Percentiles rank a stretch among this genome's conserved stretches.
phyloP scores from a whole-genome alignment of 176 grass and related monocot species.

The Otatea glauca region DNA sequence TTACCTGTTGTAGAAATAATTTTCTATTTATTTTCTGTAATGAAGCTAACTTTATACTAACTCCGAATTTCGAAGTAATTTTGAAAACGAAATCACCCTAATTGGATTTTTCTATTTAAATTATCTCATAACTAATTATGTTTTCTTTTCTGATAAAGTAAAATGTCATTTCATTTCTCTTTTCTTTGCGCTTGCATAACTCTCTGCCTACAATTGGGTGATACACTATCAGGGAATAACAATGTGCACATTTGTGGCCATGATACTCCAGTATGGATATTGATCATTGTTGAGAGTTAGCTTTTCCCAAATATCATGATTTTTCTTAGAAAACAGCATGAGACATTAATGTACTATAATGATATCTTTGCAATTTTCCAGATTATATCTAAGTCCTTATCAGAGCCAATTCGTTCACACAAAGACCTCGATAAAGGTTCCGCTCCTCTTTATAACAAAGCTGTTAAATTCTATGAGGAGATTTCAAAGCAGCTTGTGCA shows the following conservation, averaged over 20 bases:
- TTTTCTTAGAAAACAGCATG: slow-evolving; percentile 22
- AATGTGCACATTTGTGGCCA: background rate
- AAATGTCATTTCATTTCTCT: slow-evolving; percentile 1
- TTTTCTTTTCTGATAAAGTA: slow-evolving; percentile 13
- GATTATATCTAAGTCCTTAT: slow-evolving; percentile 82
- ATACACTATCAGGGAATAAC: background rate
- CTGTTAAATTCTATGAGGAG: slow-evolving; percentile 83
- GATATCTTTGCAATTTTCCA: slow-evolving; percentile 54
- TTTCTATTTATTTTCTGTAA: background rate
- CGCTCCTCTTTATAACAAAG: slow-evolving; percentile 70
- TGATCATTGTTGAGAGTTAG: slow-evolving; percentile 6
- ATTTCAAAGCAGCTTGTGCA: slow-evolving; percentile 88
- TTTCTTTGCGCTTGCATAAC: background rate
- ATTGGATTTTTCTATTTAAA: slow-evolving; percentile 21
- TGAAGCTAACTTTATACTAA: background rate
- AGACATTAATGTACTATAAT: slow-evolving; percentile 15
- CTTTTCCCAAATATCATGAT: background rate
- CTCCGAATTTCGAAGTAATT: background rate
- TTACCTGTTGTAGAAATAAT: background rate
- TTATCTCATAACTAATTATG: background rate
- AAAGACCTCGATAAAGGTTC: slow-evolving; percentile 89
- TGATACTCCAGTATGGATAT: slow-evolving; percentile 7
- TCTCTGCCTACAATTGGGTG: background rate
- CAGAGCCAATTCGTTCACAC: slow-evolving; percentile 92
- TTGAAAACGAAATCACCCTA: background rate